A percentile compares a stretch with the other conserved stretches of the same genome.
phyloP scores from a whole-genome alignment of 2,329 filamentous ascomycete genomes.

The Aureobasidium mangrovei region DNA sequence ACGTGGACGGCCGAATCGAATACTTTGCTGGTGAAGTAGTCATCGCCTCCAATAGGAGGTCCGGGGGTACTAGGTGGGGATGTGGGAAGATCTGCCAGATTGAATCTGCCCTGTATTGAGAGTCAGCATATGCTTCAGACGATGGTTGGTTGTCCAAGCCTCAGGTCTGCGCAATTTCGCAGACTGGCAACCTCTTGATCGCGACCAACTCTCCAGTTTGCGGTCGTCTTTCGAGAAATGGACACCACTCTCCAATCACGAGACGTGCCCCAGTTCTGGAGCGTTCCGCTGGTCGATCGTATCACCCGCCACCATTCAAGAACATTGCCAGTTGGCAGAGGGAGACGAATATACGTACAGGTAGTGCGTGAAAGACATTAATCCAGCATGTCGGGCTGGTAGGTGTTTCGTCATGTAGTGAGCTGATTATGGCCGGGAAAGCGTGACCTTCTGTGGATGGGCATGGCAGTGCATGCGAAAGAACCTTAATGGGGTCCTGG shows the following conservation, averaged over 20 bases:
- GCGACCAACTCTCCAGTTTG: too few relatives aligned
- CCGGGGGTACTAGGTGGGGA: constrained; percentile 55
- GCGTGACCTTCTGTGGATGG: constrained; percentile 42
- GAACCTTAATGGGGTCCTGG: constrained; percentile 40
- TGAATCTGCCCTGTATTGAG: constrained; percentile 42
- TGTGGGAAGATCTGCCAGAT: constrained; percentile 51
- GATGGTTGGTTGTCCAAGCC: too few relatives aligned
- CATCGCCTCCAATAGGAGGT: constrained; percentile 42
- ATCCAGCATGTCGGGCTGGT: constrained; percentile 49
- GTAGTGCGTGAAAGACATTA: constrained; percentile 56
- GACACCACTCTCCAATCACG: too few relatives aligned
- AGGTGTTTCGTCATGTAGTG: constrained; percentile 45
- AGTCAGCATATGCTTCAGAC: background rate
- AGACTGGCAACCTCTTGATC: too few relatives aligned
- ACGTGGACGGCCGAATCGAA: constrained; percentile 55
- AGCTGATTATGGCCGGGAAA: constrained; percentile 47
- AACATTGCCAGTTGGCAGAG: too few relatives aligned
- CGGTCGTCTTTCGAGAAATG: too few relatives aligned
- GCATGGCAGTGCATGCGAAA: constrained; percentile 53
- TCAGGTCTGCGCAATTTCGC: too few relatives aligned
- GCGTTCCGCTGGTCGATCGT: background rate
- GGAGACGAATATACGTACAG: constrained; percentile 19
- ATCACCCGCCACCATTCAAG: background rate
- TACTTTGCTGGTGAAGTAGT: constrained; percentile 54
- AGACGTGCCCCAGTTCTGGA: too few relatives aligned